These are phyloP conservation scores for Tolypocladium amazonense DNA, from an alignment of 2,329 filamentous ascomycete genomes.

Conservation along the genomic window DNA sequence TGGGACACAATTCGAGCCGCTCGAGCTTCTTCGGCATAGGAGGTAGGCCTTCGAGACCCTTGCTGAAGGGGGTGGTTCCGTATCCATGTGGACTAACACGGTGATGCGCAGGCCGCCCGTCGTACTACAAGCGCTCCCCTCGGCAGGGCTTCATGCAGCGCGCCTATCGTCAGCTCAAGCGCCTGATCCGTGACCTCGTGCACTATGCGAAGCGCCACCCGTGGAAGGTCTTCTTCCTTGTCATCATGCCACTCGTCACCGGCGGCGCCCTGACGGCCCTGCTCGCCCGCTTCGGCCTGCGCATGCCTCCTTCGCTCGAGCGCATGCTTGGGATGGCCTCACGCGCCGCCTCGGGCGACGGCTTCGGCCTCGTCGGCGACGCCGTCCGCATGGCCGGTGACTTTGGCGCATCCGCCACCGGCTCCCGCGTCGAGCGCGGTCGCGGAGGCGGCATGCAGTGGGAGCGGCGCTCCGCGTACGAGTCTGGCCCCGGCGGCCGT, in stretches of 20 bases:
- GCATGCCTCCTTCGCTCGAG: slow-evolving; percentile 56
- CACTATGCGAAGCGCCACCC: slow-evolving; percentile 77
- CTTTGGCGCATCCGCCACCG: slow-evolving; percentile 11
- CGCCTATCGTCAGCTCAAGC: slow-evolving; percentile 64
- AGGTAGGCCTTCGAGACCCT: not conserved
- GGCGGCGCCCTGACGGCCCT: slow-evolving; percentile 73
- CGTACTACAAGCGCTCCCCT: slow-evolving; percentile 72
- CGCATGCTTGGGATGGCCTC: slow-evolving; percentile 45
- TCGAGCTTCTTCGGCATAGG: slow-evolving; percentile 35
- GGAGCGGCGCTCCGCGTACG: slow-evolving; percentile 26
- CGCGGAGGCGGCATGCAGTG: slow-evolving; percentile 24
- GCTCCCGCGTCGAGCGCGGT: slow-evolving; percentile 21
- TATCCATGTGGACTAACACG: not conserved
- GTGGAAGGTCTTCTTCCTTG: slow-evolving; percentile 75
- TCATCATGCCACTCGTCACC: slow-evolving; percentile 78
- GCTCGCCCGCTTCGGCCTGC: slow-evolving; percentile 68
- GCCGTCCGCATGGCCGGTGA: slow-evolving; percentile 42
- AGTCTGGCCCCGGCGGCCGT: slow-evolving; percentile 12
- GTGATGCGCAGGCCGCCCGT: slow-evolving; percentile 33
- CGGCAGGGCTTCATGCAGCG: slow-evolving; percentile 68
- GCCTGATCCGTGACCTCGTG: slow-evolving; percentile 69
- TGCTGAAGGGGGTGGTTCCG: not conserved
- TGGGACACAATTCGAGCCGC: slow-evolving; percentile 29
- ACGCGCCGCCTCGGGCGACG: slow-evolving; percentile 34
- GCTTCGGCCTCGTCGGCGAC: slow-evolving; percentile 39